Evolutionary conservation across 495 filamentous ascomycete genomes (phyloP).

Genomic region (Penicillium atrosanguineum): DNA sequence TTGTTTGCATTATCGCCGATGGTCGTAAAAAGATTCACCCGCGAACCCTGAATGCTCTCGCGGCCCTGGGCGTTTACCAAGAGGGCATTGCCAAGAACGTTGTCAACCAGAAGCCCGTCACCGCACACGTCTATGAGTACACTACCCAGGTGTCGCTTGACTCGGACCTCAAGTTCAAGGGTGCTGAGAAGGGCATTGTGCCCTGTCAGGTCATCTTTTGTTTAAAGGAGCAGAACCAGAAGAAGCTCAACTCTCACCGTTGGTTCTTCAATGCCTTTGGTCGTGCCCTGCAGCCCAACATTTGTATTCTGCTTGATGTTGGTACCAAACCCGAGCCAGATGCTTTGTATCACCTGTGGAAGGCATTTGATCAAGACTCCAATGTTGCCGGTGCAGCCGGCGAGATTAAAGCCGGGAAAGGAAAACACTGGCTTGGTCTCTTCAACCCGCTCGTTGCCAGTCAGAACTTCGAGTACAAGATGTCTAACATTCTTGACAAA

Average conservation of each 20-base stretch:
- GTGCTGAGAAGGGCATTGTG: conserved; percentile 98
- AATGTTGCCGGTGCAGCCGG: conserved; percentile 95
- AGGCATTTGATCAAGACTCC: conserved; percentile 96
- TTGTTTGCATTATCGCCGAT: conserved; percentile 93
- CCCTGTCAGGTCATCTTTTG: conserved; percentile 99
- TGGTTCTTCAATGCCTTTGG: conserved; percentile 99
- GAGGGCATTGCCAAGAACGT: conserved; percentile 98
- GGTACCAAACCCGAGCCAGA: conserved; percentile 85
- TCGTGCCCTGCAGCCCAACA: conserved; percentile 85
- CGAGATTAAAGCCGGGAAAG: conserved; percentile 95
- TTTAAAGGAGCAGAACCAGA: conserved; percentile 95
- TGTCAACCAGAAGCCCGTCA: conserved; percentile 84
- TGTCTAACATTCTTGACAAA: conserved; percentile 99
- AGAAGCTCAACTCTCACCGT: conserved; percentile 97
- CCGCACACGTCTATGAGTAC: conserved; percentile 96
- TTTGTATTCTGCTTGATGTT: conserved; percentile 95
- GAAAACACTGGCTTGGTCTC: conserved; percentile 74
- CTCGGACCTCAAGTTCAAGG: conserved; percentile 94
- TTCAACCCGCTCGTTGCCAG: conserved; percentile 94
- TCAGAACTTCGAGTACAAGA: conserved; percentile 99
- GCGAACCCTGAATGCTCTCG: conserved; percentile 89
- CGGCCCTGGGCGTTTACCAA: conserved; percentile 98
- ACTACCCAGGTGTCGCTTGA: conserved; percentile 97
- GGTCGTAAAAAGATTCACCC: conserved; percentile 93
- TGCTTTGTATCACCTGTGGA: conserved; percentile 97